A percentile compares a stretch with the other conserved stretches of the same genome.
Conservation (phyloP, 176 grass and related monocot species). For the Neostapfia colusana region DNA sequence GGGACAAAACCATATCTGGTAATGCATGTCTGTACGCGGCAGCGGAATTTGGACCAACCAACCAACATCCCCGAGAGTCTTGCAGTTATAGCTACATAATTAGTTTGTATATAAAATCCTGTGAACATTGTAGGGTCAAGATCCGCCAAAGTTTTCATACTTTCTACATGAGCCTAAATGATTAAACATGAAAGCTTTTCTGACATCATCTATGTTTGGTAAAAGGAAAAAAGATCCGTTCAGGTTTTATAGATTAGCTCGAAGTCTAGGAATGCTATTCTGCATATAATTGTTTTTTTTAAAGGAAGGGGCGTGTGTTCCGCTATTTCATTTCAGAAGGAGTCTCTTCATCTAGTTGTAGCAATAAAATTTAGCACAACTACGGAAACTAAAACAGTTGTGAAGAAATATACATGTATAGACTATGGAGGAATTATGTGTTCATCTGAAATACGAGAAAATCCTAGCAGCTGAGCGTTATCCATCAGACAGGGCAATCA, state of each 20-base stretch:
- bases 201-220: background rate
- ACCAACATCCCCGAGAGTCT: background rate
- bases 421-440: constrained; percentile 5
- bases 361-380: background rate
- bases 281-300: no score
- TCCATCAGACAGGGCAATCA: constrained; percentile 26
- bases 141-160: background rate
- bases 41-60: constrained; percentile 19
- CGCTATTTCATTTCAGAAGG: no score
- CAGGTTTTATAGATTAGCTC: background rate
- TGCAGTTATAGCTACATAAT: constrained; percentile 1
- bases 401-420: constrained; percentile 13
- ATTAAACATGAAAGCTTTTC: background rate
- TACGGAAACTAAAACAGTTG: background rate
- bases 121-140: background rate
- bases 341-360: no score
- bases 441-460: background rate
- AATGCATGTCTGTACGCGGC: constrained; percentile 21
- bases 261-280: background rate
- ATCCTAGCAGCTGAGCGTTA: background rate
- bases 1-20: constrained; percentile 26
- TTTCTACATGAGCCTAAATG: background rate
- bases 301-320: no score
- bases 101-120: background rate
- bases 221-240: background rate